phyloP scores from a whole-genome alignment of 495 filamentous ascomycete genomes.

The Lophiostoma macrostomum region DNA sequence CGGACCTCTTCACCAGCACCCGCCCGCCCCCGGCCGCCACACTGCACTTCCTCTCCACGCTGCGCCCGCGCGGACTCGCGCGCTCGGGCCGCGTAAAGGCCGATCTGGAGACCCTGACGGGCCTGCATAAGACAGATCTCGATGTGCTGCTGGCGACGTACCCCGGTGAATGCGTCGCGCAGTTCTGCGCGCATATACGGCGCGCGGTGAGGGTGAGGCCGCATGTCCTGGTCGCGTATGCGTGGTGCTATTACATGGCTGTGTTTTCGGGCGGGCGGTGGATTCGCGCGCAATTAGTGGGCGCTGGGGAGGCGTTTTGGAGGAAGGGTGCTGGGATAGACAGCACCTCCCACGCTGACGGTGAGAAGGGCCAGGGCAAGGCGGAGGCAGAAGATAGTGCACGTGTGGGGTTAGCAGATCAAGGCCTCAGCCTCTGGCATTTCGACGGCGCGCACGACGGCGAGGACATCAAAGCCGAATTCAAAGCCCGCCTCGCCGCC shows the following conservation, averaged over 20 bases:
- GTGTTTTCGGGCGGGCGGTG: conserved; percentile 57
- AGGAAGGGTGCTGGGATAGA: conserved; percentile 1
- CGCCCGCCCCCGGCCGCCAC: conserved; percentile 10
- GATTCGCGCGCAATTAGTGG: conserved; percentile 47
- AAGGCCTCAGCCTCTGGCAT: conserved; percentile 38
- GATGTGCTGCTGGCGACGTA: conserved; percentile 25
- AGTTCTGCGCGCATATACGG: conserved; percentile 39
- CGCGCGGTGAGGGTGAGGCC: conserved; percentile 40
- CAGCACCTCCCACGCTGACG: neutral
- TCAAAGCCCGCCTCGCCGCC: conserved; percentile 42
- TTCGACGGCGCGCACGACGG: conserved; percentile 40
- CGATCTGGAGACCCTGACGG: conserved; percentile 32
- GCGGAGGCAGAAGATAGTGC: neutral
- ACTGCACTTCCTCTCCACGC: conserved; percentile 20
- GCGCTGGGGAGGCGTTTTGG: conserved; percentile 50
- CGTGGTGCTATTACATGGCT: conserved; percentile 61
- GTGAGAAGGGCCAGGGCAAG: neutral
- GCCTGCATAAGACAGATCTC: conserved; percentile 26
- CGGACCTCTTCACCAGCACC: conserved; percentile 15
- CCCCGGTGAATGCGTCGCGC: conserved; percentile 23
- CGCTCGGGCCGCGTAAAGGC: conserved; percentile 30
- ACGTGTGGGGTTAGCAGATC: neutral
- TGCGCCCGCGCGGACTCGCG: conserved; percentile 34
- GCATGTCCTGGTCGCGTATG: conserved; percentile 55
- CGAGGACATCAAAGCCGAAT: conserved; percentile 43